These are phyloP conservation scores for Camelina laxa DNA, from an alignment of 345 rosid species.

Conservation along the genomic window DNA sequence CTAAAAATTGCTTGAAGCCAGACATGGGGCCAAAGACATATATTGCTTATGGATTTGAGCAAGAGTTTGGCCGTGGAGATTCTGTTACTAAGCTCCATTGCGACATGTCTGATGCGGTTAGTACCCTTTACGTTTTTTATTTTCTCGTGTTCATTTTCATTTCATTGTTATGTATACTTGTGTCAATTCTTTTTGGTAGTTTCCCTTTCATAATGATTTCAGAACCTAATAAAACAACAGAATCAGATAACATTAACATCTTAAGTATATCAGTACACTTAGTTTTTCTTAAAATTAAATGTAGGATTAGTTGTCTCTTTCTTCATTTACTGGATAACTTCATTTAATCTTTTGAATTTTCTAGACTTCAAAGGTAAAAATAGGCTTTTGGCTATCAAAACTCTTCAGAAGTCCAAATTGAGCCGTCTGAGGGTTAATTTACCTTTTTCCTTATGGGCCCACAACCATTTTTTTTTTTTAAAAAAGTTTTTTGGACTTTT, in stretches of 20 bases:
- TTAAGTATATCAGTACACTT: neutral
- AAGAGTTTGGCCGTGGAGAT: constrained; percentile 86
- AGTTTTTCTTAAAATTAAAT: neutral
- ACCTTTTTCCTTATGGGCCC: neutral
- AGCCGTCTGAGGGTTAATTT: neutral
- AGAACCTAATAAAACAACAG: neutral
- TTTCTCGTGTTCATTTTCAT: neutral
- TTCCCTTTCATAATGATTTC: constrained; percentile 3
- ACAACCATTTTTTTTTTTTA: too few relatives aligned
- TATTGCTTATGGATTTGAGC: constrained; percentile 68
- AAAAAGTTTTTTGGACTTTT: too few relatives aligned
- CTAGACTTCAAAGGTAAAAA: neutral
- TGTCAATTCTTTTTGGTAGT: constrained; percentile 2
- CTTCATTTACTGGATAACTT: neutral
- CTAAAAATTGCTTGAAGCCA: constrained; percentile 58
- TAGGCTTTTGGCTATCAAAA: neutral
- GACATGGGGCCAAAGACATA: constrained; percentile 90
- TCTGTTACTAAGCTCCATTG: constrained; percentile 89
- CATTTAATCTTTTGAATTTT: neutral
- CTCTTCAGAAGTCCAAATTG: too few relatives aligned
- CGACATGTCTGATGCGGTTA: constrained; percentile 89
- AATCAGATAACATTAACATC: neutral
- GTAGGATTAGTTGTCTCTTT: neutral
- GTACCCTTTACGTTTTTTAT: constrained; percentile 2
- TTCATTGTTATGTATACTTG: neutral